phyloP scores from a whole-genome alignment of 2,329 filamentous ascomycete species.

The Fonsecaea monophora region DNA sequence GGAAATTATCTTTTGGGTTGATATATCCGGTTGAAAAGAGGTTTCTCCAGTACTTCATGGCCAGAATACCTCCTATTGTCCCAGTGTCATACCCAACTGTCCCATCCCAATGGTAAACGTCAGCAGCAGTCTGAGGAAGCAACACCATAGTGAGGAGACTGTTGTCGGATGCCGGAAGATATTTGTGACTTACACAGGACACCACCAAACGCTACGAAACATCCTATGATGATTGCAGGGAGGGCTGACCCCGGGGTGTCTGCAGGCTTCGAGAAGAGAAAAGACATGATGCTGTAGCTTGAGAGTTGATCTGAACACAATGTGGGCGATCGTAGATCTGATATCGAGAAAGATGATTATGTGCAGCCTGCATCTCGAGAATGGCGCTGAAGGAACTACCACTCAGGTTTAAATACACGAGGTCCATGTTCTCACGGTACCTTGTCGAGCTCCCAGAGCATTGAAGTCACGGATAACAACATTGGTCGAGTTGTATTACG shows the following conservation, averaged over 20 bases:
- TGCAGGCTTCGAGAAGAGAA: constrained; percentile 50
- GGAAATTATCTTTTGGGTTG: constrained; percentile 37
- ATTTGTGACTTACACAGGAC: constrained; percentile 33
- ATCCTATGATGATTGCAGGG: constrained; percentile 53
- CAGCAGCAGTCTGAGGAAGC: neutral
- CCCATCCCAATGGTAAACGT: neutral
- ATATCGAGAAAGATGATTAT: neutral
- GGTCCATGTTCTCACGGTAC: neutral
- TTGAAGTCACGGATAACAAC: neutral
- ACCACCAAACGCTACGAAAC: constrained; percentile 48
- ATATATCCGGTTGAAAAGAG: constrained; percentile 48
- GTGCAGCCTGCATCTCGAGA: neutral
- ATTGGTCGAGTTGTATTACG: neutral
- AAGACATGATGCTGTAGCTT: constrained; percentile 10
- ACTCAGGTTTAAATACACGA: neutral
- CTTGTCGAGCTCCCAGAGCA: neutral
- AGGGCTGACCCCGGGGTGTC: constrained; percentile 55
- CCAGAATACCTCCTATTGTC: constrained; percentile 51
- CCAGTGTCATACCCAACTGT: constrained; percentile 46
- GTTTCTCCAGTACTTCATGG: constrained; percentile 51
- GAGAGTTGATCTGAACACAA: neutral
- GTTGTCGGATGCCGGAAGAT: neutral
- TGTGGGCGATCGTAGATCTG: neutral
- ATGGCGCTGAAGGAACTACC: neutral
- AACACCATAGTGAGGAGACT: neutral